Evolutionary conservation across 1,284 basidiomycete genomes (phyloP), one percentile per base, ranked within the genome.

Genomic region (Puccinia coronata): DNA sequence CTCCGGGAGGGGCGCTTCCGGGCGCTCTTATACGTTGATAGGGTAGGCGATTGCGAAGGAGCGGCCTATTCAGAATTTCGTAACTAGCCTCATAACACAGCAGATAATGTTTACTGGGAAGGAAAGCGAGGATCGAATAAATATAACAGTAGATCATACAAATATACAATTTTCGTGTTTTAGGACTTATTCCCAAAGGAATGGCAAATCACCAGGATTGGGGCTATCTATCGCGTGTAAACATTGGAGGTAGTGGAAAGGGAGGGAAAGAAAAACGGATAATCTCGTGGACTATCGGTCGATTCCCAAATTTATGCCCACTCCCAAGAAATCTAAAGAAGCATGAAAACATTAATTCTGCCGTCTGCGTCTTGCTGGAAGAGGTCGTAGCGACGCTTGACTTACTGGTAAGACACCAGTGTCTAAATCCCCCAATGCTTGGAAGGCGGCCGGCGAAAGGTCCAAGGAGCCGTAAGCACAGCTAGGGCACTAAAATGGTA

Each of bases 361-460:
- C 36, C 12, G 3, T 49, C 16, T 31, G 67, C 1, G 11, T 47
- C 25, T 8, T 28, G 43, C 28, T 2, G n/a, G 18, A 41, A 57
- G 28, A 23, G 61, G 11, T 65, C 14, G 8, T 4, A 70, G 3
- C 25, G 18, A 70, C 2, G 2, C 14, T 39, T 28, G 36, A 80
- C 78, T 53, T 20, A 73, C 78, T 16, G 70, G 78, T 39, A 80
- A 55, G 28, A 80, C 78, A 72, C 78, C 78, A 51, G 78, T 73
- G 59, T 80, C 70, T 28, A 80, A 31, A 23, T 80, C 43, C 34
- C 70, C 78, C 23, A 80, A 63, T 8, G 53, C 43, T 49, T 80
- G 63, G 36, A 80, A 80, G 25, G 70, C 47, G 25, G 78, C 53
- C 23, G 78, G 78, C 34, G 78, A 72, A 16, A 80, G 61, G 70